Evolutionary conservation across 176 grass and related monocot genomes (phyloP).

Genomic region (Raddia distichophylla): DNA sequence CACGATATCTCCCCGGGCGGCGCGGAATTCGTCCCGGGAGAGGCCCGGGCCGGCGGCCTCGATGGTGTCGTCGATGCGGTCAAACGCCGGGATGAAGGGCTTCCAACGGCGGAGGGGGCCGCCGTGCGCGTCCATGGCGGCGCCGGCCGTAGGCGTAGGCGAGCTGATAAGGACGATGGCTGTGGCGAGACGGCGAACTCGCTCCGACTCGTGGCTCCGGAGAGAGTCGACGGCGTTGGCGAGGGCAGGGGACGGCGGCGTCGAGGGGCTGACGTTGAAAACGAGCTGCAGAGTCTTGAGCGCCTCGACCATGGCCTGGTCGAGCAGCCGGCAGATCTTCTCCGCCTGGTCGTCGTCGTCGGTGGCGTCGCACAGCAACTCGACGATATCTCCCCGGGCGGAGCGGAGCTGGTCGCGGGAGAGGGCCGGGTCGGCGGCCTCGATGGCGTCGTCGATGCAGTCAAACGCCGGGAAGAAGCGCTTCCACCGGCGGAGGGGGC

Average conservation of each 20-base stretch:
- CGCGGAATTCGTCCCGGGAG: not conserved
- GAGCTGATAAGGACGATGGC: too few relatives aligned
- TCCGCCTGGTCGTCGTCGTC: conserved; percentile 21
- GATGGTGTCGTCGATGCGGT: conserved; percentile 6
- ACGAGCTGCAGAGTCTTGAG: not conserved
- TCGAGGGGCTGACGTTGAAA: too few relatives aligned
- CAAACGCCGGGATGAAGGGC: conserved; percentile 22
- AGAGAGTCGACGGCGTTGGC: too few relatives aligned
- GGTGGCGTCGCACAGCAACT: not conserved
- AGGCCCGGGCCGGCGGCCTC: not conserved
- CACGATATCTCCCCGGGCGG: not conserved
- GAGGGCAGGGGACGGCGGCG: too few relatives aligned
- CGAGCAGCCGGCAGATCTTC: not conserved
- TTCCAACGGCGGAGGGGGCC: conserved; percentile 20
- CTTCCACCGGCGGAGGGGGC: conserved; percentile 27
- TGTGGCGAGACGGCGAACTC: too few relatives aligned
- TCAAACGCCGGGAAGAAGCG: conserved; percentile 14
- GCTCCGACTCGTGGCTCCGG: too few relatives aligned
- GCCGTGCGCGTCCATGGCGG: conserved; percentile 6
- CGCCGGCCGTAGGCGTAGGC: not conserved
- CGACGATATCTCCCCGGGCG: not conserved
- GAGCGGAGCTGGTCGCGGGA: not conserved
- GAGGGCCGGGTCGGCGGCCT: not conserved
- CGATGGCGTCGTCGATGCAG: conserved; percentile 14
- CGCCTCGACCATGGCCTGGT: not conserved